Conservation (phyloP, 2,329 filamentous ascomycete genomes). For the Incumbomyces lentus region DNA sequence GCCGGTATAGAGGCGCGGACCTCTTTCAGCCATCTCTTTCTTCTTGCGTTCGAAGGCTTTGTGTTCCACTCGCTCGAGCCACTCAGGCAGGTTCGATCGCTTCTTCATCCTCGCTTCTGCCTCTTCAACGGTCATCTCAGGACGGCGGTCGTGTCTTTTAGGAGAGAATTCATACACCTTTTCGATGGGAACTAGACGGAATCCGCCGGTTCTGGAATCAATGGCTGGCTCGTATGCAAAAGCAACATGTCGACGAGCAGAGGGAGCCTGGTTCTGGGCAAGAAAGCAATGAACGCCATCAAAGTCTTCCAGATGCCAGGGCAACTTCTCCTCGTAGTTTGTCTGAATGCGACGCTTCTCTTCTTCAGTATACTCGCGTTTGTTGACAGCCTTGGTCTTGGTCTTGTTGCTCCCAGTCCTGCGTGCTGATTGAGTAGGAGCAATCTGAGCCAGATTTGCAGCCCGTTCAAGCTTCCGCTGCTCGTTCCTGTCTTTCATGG, state of each 20-base stretch:
- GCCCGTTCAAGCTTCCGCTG: conserved; percentile 79
- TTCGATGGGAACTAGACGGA: conserved; percentile 70
- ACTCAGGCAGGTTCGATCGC: conserved; percentile 65
- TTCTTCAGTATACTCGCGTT: conserved; percentile 65
- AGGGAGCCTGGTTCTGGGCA: conserved; percentile 76
- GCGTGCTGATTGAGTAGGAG: conserved; percentile 61
- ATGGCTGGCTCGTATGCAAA: conserved; percentile 56
- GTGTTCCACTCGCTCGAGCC: conserved; percentile 59
- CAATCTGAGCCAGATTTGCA: conserved; percentile 83
- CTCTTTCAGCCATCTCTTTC: conserved; percentile 44
- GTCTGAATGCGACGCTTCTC: conserved; percentile 55
- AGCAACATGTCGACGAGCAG: conserved; percentile 72
- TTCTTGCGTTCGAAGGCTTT: conserved; percentile 45
- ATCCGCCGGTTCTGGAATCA: conserved; percentile 53
- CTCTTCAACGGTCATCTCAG: conserved; percentile 68
- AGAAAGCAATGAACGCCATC: conserved; percentile 93
- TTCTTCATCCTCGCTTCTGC: conserved; percentile 75
- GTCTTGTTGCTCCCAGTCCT: conserved; percentile 58
- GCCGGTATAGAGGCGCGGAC: conserved; percentile 18
- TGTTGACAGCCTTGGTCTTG: conserved; percentile 76
- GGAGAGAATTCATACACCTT: conserved; percentile 87
- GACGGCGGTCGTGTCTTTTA: conserved; percentile 64
- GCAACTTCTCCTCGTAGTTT: conserved; percentile 86
- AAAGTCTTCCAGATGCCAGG: conserved; percentile 94
- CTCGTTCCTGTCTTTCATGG: conserved; percentile 37